phyloP scores from a whole-genome alignment of 495 filamentous ascomycete species.

The Astrothelium macrocarpum region DNA sequence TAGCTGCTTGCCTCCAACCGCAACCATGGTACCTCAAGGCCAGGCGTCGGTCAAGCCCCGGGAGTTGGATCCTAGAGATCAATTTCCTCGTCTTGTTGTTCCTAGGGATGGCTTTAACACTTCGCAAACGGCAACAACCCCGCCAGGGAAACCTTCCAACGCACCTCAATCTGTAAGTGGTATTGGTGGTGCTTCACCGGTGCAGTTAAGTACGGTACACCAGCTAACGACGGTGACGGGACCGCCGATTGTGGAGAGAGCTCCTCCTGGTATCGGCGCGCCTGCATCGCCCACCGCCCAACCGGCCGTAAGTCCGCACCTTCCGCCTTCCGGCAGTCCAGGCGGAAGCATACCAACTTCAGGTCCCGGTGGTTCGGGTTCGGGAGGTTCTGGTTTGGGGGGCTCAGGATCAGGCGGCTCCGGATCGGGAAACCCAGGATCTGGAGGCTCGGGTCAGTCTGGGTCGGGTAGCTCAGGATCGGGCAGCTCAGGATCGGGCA shows the following conservation, averaged over 20 bases:
- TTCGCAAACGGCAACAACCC: background rate
- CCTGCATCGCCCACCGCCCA: background rate
- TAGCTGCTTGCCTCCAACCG: background rate
- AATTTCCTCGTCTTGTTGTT: background rate
- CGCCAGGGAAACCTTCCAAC: no score
- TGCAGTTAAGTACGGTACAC: background rate
- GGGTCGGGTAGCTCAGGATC: background rate
- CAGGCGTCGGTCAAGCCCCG: background rate
- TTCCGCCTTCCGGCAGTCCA: background rate
- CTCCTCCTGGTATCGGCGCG: background rate
- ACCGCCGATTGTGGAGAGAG: background rate
- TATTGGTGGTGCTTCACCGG: background rate
- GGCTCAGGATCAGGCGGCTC: background rate
- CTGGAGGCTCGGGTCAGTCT: background rate
- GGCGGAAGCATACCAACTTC: background rate
- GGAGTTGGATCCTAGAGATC: background rate
- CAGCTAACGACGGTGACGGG: background rate
- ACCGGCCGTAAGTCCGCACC: background rate
- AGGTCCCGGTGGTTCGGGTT: background rate
- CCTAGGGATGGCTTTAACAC: background rate
- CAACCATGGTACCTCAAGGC: background rate
- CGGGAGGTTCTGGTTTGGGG: background rate
- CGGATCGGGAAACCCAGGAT: background rate
- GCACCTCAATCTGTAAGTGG: no score
- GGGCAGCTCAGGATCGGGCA: background rate